phyloP scores from a whole-genome alignment of 768 basidiomycete species.

The Polyporus arcularius region DNA sequence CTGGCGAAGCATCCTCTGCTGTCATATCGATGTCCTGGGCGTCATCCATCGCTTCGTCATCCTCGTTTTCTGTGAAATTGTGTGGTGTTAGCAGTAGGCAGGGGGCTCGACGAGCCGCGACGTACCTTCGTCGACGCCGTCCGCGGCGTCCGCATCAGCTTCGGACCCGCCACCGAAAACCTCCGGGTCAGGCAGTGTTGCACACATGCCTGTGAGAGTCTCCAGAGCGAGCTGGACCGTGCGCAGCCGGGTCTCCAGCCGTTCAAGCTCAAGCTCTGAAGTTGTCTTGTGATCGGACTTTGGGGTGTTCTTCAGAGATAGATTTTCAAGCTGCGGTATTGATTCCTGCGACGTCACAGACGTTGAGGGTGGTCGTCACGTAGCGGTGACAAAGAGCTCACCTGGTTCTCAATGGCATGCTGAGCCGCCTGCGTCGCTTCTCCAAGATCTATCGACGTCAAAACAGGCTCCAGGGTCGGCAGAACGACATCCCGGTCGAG shows the following conservation, averaged over 20 bases:
- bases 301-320: slow-evolving; percentile 65
- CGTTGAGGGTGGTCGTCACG: slow-evolving; percentile 1
- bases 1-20: slow-evolving; percentile 23
- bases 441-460: slow-evolving; percentile 57
- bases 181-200: slow-evolving; percentile 80
- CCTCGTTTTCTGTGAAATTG: slow-evolving; percentile 34
- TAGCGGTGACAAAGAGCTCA: slow-evolving; percentile 29
- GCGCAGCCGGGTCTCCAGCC: slow-evolving; percentile 67
- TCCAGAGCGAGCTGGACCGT: slow-evolving; percentile 85
- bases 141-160: slow-evolving; percentile 34
- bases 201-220: slow-evolving; percentile 85
- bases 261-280: slow-evolving; percentile 70
- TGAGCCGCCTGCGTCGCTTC: slow-evolving; percentile 52
- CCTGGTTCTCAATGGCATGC: slow-evolving; percentile 54
- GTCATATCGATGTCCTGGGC: slow-evolving; percentile 29
- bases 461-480: slow-evolving; percentile 67
- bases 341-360: slow-evolving; percentile 37
- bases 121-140: slow-evolving; percentile 38
- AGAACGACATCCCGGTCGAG: slow-evolving; percentile 72
- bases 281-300: slow-evolving; percentile 76
- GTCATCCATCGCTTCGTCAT: slow-evolving; percentile 37
- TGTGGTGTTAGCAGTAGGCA: slow-evolving; percentile 22
- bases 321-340: slow-evolving; percentile 54
- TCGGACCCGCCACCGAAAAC: slow-evolving; percentile 30
- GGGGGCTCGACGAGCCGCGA: slow-evolving; percentile 33